Percentiles rank a stretch among this genome's conserved stretches.
Conservation (phyloP, 2,329 filamentous ascomycete genomes). For the Capronia epimyces region DNA sequence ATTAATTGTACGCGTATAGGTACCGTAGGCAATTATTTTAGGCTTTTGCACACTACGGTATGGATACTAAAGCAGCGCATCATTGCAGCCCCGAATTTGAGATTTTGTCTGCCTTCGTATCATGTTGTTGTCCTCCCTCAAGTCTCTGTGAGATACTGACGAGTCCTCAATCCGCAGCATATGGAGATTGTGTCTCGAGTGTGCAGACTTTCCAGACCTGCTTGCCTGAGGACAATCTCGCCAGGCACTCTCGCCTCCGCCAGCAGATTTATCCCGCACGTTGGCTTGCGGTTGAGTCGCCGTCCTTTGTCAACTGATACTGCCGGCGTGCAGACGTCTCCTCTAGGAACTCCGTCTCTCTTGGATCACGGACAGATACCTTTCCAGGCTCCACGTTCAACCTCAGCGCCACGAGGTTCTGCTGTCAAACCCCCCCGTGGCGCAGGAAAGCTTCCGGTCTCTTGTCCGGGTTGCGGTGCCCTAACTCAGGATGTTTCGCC, state of each 20-base stretch:
- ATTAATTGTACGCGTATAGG: too few species aligned
- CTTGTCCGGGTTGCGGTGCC: slow-evolving; percentile 60
- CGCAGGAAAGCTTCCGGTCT: slow-evolving; percentile 39
- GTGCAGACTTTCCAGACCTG: not conserved
- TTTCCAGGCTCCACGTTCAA: not conserved
- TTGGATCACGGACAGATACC: not conserved
- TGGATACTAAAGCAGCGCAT: not conserved
- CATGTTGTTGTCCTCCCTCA: too few species aligned
- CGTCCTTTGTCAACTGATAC: not conserved
- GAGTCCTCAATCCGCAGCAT: not conserved
- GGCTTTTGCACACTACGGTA: slow-evolving; percentile 41
- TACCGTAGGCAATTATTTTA: too few species aligned
- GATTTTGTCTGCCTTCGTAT: not conserved
- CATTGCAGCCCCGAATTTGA: not conserved
- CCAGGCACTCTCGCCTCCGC: not conserved
- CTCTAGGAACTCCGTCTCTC: not conserved
- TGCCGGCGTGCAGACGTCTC: not conserved
- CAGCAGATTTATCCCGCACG: not conserved
- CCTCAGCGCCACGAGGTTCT: not conserved
- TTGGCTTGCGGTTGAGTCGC: not conserved
- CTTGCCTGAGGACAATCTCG: not conserved
- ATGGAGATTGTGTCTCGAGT: not conserved
- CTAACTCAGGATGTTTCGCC: slow-evolving; percentile 52
- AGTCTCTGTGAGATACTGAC: not conserved
- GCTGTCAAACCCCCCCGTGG: not conserved